Percentiles rank a stretch among this genome's conserved stretches.
phyloP scores from a whole-genome alignment of 75 land plant species.

The Larix kaempferi region DNA sequence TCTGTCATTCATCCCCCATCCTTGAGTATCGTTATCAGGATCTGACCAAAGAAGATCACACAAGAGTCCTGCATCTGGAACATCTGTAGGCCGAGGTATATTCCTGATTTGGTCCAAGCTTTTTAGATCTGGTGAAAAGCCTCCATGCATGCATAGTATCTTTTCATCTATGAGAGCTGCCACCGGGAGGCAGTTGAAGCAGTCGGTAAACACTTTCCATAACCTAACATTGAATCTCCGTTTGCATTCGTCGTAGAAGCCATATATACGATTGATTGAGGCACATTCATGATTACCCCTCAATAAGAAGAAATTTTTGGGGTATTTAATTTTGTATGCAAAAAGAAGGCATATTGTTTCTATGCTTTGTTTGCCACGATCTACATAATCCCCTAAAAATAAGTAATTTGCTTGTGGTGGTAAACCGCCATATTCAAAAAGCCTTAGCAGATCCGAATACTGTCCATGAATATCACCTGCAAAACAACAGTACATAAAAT shows the following conservation, averaged over 20 bases:
- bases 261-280: constrained; percentile 77
- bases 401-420: constrained; percentile 59
- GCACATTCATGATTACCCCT: constrained; percentile 90
- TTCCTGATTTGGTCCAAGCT: constrained; percentile 57
- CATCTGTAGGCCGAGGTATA: constrained; percentile 70
- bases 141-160: constrained; percentile 89
- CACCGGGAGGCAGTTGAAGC: constrained; percentile 83
- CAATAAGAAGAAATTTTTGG: constrained; percentile 70
- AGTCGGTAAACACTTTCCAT: constrained; percentile 77
- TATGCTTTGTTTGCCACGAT: constrained; percentile 53
- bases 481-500: constrained; percentile 8
- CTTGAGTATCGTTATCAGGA: constrained; percentile 53
- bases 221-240: constrained; percentile 69
- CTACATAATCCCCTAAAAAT: constrained; percentile 60
- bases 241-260: constrained; percentile 84
- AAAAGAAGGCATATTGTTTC: constrained; percentile 79
- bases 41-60: constrained; percentile 87
- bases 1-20: constrained; percentile 81
- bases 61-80: constrained; percentile 71
- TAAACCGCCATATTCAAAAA: constrained; percentile 62
- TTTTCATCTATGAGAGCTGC: constrained; percentile 84
- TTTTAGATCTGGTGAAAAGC: constrained; percentile 69
- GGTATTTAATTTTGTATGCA: constrained; percentile 77
- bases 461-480: constrained; percentile 69
- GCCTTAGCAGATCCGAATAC: constrained; percentile 51